Evolutionary conservation across 2,329 filamentous ascomycete genomes (phyloP).

Genomic region (Pseudogymnoascus sp.): DNA sequence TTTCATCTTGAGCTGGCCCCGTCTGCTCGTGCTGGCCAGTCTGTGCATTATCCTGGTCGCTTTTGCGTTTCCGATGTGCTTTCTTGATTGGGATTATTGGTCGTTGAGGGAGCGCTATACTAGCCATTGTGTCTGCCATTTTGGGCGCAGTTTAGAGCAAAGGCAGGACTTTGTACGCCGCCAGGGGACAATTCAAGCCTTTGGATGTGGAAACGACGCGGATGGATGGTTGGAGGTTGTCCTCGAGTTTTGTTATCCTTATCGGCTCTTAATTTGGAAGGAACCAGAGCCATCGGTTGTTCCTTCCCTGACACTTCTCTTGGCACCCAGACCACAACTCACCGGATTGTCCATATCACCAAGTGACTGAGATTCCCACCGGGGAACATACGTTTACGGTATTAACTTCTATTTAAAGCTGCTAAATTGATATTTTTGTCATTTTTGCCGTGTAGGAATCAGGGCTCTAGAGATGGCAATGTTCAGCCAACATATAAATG

Average conservation of each 20-base stretch:
- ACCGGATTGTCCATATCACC: not conserved
- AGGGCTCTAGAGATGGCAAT: not conserved
- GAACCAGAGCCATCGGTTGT: not conserved
- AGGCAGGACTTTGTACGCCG: not conserved
- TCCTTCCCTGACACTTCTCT: not conserved
- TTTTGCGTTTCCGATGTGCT: constrained; percentile 4
- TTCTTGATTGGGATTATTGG: constrained; percentile 1
- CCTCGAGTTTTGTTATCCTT: constrained; percentile 5
- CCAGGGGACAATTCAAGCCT: not conserved
- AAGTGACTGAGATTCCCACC: not conserved
- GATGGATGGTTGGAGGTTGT: constrained; percentile 2
- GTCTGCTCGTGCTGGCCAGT: constrained; percentile 4
- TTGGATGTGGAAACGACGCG: not conserved
- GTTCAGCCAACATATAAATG: not conserved
- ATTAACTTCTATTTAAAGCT: not conserved
- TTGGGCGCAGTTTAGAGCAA: not conserved
- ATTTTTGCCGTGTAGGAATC: not conserved
- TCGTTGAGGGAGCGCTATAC: not conserved
- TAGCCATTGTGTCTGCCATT: not conserved
- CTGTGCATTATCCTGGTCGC: constrained; percentile 7
- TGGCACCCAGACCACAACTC: not conserved
- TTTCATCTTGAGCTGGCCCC: not conserved
- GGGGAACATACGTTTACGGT: too few species aligned
- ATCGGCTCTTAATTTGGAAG: constrained; percentile 3
- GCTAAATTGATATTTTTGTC: not conserved